Evolutionary conservation across 2,329 filamentous ascomycete genomes (phyloP), one percentile per base, ranked within the genome.

Genomic region (Aspergillus sp.): DNA sequence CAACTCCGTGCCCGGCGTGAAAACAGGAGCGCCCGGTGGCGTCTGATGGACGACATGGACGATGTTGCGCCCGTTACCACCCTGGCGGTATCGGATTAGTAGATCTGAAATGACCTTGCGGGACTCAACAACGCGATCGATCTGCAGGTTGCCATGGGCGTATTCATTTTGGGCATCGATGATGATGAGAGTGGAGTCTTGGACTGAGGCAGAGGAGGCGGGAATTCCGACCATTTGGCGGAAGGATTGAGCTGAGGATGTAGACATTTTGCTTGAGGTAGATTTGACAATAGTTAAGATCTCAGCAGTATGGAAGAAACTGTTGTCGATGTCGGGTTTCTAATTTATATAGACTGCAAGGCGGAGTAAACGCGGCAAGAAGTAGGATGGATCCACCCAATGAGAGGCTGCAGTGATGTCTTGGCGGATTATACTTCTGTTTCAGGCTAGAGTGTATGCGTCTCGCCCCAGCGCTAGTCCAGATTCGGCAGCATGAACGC

Each of bases 101-200:
- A 87, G 68, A 0, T 65, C 56, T 0, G 73, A 67, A 45, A 86
- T 86, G 9, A 70, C 77, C 29, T 74, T 72, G 48, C 81, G 75
- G 5, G 77, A 79, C 4, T 68, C 48, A 0, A 68, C 56, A 1
- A 82, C 72, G 47, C 83, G 74, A 33, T 71, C 66, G 30, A 81
- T 77, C 19, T 74, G 71, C 1, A 86, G 73, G 5, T 73, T 67
- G 37, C 83, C 83, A 2, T 47, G 34, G 36, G 51, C 64, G 49
- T 83, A 86, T 64, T 87, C 83, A 57, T 85, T 85, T 56, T 87
- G 83, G 1, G 83, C 83, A 58, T 86, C 82, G 57, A 86, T 81
- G 62, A 86, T 85, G 54, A 86, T 64, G 36, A 86, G 72, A 2
- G 76, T 75, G 49, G 76, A 81, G 65, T 86, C 81, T 35, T 64